Base-by-base conservation (phyloP, 768 basidiomycete genomes). In the Pulveroboletus sp. region DNA sequence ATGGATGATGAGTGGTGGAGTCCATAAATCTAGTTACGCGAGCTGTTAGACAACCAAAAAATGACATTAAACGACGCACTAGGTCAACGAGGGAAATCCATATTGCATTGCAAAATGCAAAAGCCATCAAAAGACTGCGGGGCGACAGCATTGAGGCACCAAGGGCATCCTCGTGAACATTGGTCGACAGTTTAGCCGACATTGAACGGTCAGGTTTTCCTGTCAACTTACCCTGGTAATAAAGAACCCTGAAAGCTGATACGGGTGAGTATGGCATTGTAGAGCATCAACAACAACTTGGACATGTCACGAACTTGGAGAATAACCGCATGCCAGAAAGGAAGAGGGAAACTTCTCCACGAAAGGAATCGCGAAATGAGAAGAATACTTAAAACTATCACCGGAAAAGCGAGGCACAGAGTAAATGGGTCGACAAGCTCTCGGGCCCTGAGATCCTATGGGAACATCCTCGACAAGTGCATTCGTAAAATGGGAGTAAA, bases 181-280 rank as follows among this genome's bases (percentile, higher is more conserved):
- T 24, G 10, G 38, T 43, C 17, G 9, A n/a, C 15, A 43, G 24
- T 21, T 56, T 26, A 37, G 40, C 31, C 1, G n/a, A 36, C 30
- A 36, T 41, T 9, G 26, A 3, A 6, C 14, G 6, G 15, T 39
- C 31, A 30, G 15, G 35, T 15, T 17, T 14, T 39, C 30, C 43
- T 24, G 39, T 31, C 44, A 17, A 17, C 58, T 50, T 45, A 66
- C 66, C 46, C 61, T 60, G 7, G 59, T 43, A 30, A 72, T 64
- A 44, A 65, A 62, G 27, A 67, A 56, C 12, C 73, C 72, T 52
- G 64, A 58, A 50, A 66, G 59, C 67, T 73, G 46, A 28, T 17
- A 18, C 24, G 24, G 27, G 43, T 57, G 15, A 60, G 53, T 35
- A 36, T 47, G 6, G 17, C 18, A 33, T 36, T 21, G 17, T 14